A percentile compares a stretch with the other conserved stretches of the same genome.
Conservation (phyloP, 768 basidiomycete species). For the Cantharellus anzutake region DNA sequence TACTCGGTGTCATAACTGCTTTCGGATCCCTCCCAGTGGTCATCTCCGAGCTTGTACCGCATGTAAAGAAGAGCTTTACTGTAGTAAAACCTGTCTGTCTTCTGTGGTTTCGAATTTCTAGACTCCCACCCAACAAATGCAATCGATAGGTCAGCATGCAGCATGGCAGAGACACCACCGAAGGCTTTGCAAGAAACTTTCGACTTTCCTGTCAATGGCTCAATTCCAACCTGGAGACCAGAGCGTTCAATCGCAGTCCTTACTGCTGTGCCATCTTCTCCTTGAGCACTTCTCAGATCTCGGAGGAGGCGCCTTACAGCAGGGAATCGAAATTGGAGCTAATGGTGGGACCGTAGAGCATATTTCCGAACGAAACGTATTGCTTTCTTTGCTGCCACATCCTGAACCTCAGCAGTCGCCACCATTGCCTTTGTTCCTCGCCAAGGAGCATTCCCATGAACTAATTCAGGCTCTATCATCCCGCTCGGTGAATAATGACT, state of each 20-base stretch:
- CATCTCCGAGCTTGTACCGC: neutral
- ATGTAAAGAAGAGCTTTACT: slow-evolving; percentile 40
- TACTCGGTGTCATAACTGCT: neutral
- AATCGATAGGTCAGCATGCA: slow-evolving; percentile 35
- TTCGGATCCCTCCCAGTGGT: neutral
- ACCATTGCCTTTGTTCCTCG: neutral
- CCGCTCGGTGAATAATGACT: slow-evolving; percentile 70
- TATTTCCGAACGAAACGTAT: slow-evolving; percentile 15
- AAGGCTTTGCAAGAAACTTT: slow-evolving; percentile 43
- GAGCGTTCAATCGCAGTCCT: slow-evolving; percentile 35
- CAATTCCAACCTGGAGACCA: slow-evolving; percentile 30
- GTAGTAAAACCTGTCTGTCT: slow-evolving; percentile 34
- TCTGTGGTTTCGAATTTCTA: slow-evolving; percentile 12
- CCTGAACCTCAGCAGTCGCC: slow-evolving; percentile 13
- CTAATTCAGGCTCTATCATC: slow-evolving; percentile 24
- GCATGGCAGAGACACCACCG: slow-evolving; percentile 54
- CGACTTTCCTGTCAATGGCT: slow-evolving; percentile 22
- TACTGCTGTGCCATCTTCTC: slow-evolving; percentile 44
- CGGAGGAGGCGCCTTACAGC: slow-evolving; percentile 7
- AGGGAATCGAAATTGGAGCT: neutral
- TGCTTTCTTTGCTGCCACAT: slow-evolving; percentile 29
- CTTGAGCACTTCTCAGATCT: slow-evolving; percentile 18
- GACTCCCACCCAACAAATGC: neutral
- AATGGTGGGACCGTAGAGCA: slow-evolving; percentile 8
- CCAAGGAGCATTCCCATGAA: neutral